Conservation (phyloP, 2,329 filamentous ascomycete species). For the Coniochaeta sp. region DNA sequence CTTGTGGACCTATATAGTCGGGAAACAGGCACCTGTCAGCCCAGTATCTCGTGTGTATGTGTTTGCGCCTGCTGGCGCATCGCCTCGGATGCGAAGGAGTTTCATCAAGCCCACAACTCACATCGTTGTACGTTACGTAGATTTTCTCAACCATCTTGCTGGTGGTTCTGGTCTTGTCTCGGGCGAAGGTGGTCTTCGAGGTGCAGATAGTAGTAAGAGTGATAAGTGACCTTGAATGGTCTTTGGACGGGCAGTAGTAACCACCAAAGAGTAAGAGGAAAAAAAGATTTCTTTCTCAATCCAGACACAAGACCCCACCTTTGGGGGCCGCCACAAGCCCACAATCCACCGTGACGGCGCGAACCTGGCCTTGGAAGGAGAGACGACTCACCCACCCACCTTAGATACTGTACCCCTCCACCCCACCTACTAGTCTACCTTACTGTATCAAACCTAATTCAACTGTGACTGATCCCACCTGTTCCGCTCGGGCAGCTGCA, state of each 20-base stretch:
- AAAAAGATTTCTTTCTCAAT: background rate
- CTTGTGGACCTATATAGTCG: conserved; percentile 72
- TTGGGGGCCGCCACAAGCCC: background rate
- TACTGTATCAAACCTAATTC: no score
- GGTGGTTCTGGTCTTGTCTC: background rate
- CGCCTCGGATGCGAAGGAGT: background rate
- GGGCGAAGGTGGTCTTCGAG: background rate
- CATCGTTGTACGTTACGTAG: conserved; percentile 90
- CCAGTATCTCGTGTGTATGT: background rate
- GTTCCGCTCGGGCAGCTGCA: no score
- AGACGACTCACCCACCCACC: background rate
- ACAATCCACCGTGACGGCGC: background rate
- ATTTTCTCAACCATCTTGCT: conserved; percentile 72
- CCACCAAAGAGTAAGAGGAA: background rate
- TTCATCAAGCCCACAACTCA: conserved; percentile 34
- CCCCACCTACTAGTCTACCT: no score
- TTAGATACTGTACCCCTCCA: no score
- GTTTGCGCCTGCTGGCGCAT: background rate
- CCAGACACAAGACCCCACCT: background rate
- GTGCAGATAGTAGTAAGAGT: background rate
- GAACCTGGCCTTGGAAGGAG: background rate
- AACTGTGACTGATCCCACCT: background rate
- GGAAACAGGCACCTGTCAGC: conserved; percentile 9
- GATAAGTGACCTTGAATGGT: background rate
- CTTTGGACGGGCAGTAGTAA: background rate